Conservation (phyloP, 345 rosid species). For the Odontarrhena argentea region DNA sequence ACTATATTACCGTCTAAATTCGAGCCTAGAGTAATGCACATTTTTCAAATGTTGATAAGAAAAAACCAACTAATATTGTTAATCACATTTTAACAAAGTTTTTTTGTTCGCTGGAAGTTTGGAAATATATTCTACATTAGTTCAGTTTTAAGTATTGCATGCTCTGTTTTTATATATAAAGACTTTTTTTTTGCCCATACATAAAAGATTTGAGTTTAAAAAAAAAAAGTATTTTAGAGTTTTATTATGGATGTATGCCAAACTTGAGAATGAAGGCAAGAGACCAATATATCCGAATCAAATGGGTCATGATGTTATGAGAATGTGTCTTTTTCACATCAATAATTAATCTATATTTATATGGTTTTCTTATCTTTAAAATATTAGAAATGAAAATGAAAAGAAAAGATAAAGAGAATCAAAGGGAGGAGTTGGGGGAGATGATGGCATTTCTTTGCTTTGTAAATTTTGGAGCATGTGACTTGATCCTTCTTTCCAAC, state of each 20-base stretch:
- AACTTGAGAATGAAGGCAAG: constrained; percentile 41
- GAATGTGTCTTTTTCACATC: constrained; percentile 21
- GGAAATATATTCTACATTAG: background rate
- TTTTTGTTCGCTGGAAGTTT: background rate
- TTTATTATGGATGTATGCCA: constrained; percentile 28
- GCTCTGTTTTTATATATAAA: too few relatives aligned
- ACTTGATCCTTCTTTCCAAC: constrained; percentile 42
- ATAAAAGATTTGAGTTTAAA: too few relatives aligned
- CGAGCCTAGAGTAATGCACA: too few relatives aligned
- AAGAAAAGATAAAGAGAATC: constrained; percentile 39
- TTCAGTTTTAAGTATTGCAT: background rate
- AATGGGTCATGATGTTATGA: constrained; percentile 29
- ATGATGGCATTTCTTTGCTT: constrained; percentile 42
- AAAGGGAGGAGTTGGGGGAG: constrained; percentile 36
- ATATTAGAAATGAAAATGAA: constrained; percentile 9
- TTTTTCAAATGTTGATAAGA: too few relatives aligned
- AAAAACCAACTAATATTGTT: background rate
- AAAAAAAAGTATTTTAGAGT: constrained; percentile 10
- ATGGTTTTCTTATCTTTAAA: background rate
- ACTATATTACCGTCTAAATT: too few relatives aligned
- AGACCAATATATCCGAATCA: constrained; percentile 29
- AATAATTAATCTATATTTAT: background rate
- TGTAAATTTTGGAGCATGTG: constrained; percentile 43
- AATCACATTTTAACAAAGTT: background rate
- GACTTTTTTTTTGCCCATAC: background rate